Evolutionary conservation across 345 rosid species (phyloP).

Genomic region (Boechera divaricarpa): DNA sequence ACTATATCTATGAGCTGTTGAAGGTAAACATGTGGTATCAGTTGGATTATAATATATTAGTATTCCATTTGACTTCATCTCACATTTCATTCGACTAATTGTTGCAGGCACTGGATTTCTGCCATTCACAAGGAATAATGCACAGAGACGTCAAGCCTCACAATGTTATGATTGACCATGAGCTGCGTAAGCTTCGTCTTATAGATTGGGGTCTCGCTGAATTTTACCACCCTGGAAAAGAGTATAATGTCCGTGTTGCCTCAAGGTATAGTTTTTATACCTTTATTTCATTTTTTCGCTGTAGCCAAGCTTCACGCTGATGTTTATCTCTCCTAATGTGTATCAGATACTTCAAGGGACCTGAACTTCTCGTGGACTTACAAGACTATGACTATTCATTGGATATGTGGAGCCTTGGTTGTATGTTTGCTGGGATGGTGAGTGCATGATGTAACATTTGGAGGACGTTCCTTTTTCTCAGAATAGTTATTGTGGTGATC

Average conservation of each 20-base stretch:
- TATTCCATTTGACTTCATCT: neutral
- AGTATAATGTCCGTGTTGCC: conserved; percentile 87
- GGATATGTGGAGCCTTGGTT: conserved; percentile 99
- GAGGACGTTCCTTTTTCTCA: neutral
- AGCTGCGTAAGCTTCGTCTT: conserved; percentile 80
- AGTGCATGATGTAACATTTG: conserved; percentile 34
- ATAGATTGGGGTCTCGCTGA: conserved; percentile 94
- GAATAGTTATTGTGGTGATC: neutral
- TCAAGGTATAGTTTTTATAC: conserved; percentile 57
- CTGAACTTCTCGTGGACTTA: conserved; percentile 91
- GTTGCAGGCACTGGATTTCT: conserved; percentile 77
- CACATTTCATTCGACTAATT: conserved; percentile 1
- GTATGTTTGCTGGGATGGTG: conserved; percentile 99
- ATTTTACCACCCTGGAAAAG: conserved; percentile 85
- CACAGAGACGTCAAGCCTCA: conserved; percentile 92
- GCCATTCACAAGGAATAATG: conserved; percentile 91
- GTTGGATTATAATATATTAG: neutral
- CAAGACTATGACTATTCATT: conserved; percentile 98
- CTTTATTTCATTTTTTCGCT: neutral
- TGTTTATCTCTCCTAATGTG: conserved; percentile 2
- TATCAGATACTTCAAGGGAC: conserved; percentile 89
- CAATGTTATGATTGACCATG: conserved; percentile 91
- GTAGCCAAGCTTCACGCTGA: conserved; percentile 10
- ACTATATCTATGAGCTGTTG: conserved; percentile 82
- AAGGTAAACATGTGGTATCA: conserved; percentile 51